Percentiles rank a stretch among this genome's conserved stretches.
phyloP scores from a whole-genome alignment of 1,284 basidiomycete genomes.

The Ganoderma leucocontextum region DNA sequence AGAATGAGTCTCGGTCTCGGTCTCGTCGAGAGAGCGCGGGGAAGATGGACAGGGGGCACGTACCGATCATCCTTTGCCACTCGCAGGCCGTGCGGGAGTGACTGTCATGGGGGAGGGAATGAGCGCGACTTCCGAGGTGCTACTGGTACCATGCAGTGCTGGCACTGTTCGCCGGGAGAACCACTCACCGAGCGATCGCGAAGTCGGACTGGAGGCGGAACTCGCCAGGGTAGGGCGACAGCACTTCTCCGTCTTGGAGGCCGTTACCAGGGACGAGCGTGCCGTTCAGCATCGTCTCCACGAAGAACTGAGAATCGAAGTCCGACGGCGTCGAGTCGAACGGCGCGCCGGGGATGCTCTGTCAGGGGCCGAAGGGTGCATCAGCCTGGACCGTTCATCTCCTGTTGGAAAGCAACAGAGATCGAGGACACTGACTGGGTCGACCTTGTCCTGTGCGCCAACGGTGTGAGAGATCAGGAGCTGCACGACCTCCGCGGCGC shows the following conservation, averaged over 20 bases:
- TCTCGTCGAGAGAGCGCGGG: no score
- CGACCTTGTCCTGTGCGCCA: conserved; percentile 40
- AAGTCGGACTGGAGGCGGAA: conserved; percentile 49
- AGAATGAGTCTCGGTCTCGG: background rate
- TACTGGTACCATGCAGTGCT: no score
- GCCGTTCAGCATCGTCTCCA: conserved; percentile 48
- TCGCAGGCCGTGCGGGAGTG: conserved; percentile 46
- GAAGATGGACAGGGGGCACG: background rate
- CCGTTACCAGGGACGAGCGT: conserved; percentile 43
- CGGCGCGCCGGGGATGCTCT: conserved; percentile 34
- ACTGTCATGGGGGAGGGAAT: conserved; percentile 14
- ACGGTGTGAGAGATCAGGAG: conserved; percentile 42
- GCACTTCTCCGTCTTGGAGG: conserved; percentile 39
- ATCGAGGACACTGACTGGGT: conserved; percentile 23
- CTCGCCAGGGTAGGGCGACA: conserved; percentile 44
- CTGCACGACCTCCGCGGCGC: conserved; percentile 39
- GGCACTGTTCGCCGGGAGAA: background rate
- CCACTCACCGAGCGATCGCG: conserved; percentile 33
- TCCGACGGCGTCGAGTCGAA: conserved; percentile 44
- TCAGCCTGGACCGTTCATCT: background rate
- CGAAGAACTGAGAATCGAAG: conserved; percentile 53
- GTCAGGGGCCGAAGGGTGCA: background rate
- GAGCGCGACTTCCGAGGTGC: background rate
- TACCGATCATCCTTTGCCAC: conserved; percentile 46
- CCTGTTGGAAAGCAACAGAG: background rate